Evolutionary conservation across 768 basidiomycete species (phyloP).

Genomic region (Agrocybe chaxingu): DNA sequence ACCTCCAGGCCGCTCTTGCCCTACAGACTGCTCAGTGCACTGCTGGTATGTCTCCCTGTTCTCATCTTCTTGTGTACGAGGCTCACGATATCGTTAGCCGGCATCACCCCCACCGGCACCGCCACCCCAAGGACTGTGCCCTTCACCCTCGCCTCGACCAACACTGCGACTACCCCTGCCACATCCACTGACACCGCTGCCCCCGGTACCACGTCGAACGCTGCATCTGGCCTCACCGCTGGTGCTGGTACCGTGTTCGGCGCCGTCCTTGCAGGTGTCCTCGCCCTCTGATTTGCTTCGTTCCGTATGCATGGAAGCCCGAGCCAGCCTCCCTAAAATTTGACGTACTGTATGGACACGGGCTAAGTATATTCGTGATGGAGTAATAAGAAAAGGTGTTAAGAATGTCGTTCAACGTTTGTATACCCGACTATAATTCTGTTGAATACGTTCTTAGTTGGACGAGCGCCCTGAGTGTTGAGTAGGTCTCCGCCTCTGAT

Average conservation of each 20-base stretch:
- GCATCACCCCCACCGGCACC: conserved; percentile 12
- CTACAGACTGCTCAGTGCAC: conserved; percentile 18
- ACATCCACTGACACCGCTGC: not conserved
- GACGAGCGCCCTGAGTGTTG: no score
- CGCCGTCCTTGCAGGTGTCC: conserved; percentile 12
- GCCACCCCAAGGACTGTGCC: conserved; percentile 11
- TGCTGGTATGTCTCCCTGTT: conserved; percentile 9
- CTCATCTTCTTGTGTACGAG: not conserved
- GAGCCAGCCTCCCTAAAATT: no score
- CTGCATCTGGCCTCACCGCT: conserved; percentile 1
- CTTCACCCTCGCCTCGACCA: conserved; percentile 8
- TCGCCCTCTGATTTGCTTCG: conserved; percentile 9
- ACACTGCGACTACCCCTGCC: conserved; percentile 6
- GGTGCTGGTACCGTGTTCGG: conserved; percentile 8
- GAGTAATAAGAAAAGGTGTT: no score
- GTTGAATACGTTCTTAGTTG: no score
- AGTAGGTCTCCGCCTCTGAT: no score
- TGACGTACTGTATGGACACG: no score
- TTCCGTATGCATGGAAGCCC: no score
- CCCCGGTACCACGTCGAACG: conserved; percentile 4
- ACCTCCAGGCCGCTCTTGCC: conserved; percentile 13
- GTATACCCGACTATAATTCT: no score
- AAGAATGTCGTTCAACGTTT: no score
- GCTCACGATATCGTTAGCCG: conserved; percentile 2
- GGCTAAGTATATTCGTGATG: no score